Evolutionary conservation across 495 filamentous ascomycete genomes (phyloP), one percentile per base, ranked within the genome.

Genomic region (Penicillium desertorum): DNA sequence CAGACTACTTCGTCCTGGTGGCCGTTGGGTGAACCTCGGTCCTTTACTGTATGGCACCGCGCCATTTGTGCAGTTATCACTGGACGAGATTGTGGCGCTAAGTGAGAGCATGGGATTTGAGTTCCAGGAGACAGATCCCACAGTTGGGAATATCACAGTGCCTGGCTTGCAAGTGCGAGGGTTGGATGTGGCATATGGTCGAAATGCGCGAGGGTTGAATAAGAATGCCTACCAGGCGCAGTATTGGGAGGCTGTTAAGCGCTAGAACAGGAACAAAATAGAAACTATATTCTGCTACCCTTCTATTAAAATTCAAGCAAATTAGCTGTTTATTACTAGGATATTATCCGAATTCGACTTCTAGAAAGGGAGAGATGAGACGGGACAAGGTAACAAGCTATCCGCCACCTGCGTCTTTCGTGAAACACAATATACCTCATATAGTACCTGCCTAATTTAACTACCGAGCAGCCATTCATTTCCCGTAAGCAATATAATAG

Each of bases 1-100:
- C 29, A 65, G 65, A 4, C 25, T 75, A 3, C 71, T 81, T 6
- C 60, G 58, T 20, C 67, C 70, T 8, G 72, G 71, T 1, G 77
- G 78, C 2, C 39, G 62, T 19, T 79, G 78, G 78, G 64, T 81
- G 39, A 81, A 81, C 46, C 67, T 76, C 0, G 77, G 78, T 0
- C 78, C 78, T 25, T 55, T 81, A 36, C 42, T 69, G 14, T 66
- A 66, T 41, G 63, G 66, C 9, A 64, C 50, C 19, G 63, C 59
- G 11, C 63, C 62, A 12, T 67, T 64, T 45, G 32, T 69, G 12
- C 64, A 69, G 51, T 54, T 66, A 27, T 66, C 66, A 1, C 46
- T 69, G 10, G 56, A 66, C 41, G 66, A 69, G 58, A 61, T 66
- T 22, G 41, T 69, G 5, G 23, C 42, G 2, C 4, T 69, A 22